These are phyloP conservation scores for Alternaria gaisen DNA, from an alignment of 2,329 filamentous ascomycete species.

Conservation along the genomic window DNA sequence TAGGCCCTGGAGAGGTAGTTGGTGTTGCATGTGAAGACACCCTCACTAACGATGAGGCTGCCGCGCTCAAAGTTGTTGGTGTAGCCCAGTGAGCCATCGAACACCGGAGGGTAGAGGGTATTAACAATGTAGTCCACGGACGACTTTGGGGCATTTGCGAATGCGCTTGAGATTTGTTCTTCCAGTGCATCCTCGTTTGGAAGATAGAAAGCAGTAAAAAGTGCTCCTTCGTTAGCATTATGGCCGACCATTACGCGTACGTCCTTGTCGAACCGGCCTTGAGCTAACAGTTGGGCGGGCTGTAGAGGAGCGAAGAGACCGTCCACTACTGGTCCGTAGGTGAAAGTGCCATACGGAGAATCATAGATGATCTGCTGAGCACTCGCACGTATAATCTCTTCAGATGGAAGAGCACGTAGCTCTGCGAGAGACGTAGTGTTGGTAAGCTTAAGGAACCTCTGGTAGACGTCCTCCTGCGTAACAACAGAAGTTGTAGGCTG, in stretches of 20 bases:
- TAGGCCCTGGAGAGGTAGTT: constrained; percentile 60
- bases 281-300: constrained; percentile 47
- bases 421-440: constrained; percentile 47
- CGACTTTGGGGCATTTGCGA: constrained; percentile 43
- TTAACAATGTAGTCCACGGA: constrained; percentile 54
- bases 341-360: constrained; percentile 44
- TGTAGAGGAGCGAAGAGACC: constrained; percentile 44
- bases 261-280: constrained; percentile 49
- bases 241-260: constrained; percentile 52
- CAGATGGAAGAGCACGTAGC: constrained; percentile 42
- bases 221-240: constrained; percentile 56
- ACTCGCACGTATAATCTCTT: constrained; percentile 48
- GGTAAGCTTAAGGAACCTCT: constrained; percentile 41
- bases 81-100: constrained; percentile 59
- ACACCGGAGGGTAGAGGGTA: constrained; percentile 61
- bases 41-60: constrained; percentile 55
- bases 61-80: constrained; percentile 55
- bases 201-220: constrained; percentile 55
- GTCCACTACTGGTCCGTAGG: constrained; percentile 48
- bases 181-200: constrained; percentile 42
- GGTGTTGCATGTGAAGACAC: constrained; percentile 62
- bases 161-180: constrained; percentile 31
- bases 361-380: constrained; percentile 42
- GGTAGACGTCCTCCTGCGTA: constrained; percentile 43
- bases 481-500: constrained; percentile 34